phyloP scores from a whole-genome alignment of 2,329 filamentous ascomycete genomes.

The Alternaria ventricosa region DNA sequence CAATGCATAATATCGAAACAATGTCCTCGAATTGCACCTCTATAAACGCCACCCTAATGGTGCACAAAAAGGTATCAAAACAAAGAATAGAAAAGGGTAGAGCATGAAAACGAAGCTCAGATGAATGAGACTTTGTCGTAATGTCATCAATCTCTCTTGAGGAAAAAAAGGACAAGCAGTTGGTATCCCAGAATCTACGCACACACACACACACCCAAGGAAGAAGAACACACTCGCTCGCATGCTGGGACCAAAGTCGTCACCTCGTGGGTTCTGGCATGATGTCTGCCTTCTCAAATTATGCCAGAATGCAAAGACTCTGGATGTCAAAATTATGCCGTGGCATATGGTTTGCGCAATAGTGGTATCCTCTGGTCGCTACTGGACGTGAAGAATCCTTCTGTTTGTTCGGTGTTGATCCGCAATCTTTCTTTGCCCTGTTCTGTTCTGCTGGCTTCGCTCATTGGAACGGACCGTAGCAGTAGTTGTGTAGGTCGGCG shows the following conservation, averaged over 20 bases:
- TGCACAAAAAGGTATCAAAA: conserved; percentile 19
- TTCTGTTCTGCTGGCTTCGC: not conserved
- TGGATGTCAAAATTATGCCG: conserved; percentile 3
- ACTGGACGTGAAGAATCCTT: not conserved
- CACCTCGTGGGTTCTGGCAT: not conserved
- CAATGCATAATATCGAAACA: not conserved
- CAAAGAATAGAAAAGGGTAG: conserved; percentile 3
- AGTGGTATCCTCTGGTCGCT: conserved; percentile 6
- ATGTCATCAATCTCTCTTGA: conserved; percentile 13
- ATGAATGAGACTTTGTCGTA: conserved; percentile 6
- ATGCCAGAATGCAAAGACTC: conserved; percentile 10
- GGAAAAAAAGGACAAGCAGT: conserved; percentile 3
- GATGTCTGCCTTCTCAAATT: conserved; percentile 1
- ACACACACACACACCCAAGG: conserved; percentile 5
- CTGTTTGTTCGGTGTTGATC: not conserved
- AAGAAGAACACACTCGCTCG: conserved; percentile 12
- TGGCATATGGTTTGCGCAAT: conserved; percentile 6
- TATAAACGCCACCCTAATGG: conserved; percentile 39
- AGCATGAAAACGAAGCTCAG: conserved; percentile 1
- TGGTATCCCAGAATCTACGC: conserved; percentile 30
- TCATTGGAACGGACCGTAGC: not conserved
- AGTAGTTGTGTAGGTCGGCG: not conserved
- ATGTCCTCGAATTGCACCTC: conserved; percentile 26
- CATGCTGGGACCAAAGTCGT: conserved; percentile 12
- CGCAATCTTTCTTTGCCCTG: not conserved